phyloP scores from a whole-genome alignment of 176 grass and related monocot species.

The Melocanna baccifera region DNA sequence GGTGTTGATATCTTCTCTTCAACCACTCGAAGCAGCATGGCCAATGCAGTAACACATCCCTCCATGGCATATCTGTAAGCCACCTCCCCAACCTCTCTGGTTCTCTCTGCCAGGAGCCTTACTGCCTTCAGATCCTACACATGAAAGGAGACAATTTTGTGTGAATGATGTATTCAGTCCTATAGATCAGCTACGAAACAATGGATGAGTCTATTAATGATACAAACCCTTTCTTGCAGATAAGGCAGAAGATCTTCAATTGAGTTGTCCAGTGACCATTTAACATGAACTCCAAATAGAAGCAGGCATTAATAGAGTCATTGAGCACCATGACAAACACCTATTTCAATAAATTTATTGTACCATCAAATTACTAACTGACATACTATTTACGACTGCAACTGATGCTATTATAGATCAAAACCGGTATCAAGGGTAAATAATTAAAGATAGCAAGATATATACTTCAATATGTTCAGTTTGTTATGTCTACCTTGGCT shows the following conservation, averaged over 20 bases:
- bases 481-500: no score
- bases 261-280: no score
- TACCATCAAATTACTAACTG: not conserved
- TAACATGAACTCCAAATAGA: no score
- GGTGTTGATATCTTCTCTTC: conserved; percentile 46
- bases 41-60: conserved; percentile 28
- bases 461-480: no score
- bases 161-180: conserved; percentile 3
- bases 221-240: conserved; percentile 41
- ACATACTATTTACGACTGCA: not conserved
- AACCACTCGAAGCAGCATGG: conserved; percentile 51
- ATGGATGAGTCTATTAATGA: not conserved
- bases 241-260: not conserved
- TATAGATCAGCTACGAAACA: not conserved
- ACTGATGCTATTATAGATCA: not conserved
- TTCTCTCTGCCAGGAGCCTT: conserved; percentile 55
- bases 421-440: not conserved
- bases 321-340: not conserved
- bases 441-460: no score
- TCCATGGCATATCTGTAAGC: conserved; percentile 53
- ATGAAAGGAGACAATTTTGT: not conserved
- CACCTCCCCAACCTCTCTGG: conserved; percentile 41
- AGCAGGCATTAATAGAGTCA: no score
- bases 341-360: not conserved
- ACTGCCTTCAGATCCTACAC: conserved; percentile 46